Conservation (phyloP, 352 stramenopile species). For the Pythium plurisporium region DNA sequence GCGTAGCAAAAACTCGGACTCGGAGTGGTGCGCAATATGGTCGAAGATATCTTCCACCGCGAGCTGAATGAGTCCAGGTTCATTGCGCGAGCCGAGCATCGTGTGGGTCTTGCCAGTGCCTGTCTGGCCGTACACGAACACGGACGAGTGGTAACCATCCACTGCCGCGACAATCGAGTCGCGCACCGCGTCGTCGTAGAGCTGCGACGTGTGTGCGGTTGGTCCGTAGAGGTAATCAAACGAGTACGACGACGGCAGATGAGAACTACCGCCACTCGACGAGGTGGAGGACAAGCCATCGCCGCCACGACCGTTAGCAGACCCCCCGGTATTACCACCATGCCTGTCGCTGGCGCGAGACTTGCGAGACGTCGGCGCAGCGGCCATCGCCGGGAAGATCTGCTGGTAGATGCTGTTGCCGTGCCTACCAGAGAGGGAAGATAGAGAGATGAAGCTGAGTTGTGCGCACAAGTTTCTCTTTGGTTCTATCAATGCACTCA, state of each 20-base stretch:
- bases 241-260: slow-evolving; percentile 68
- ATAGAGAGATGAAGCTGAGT: too few species aligned
- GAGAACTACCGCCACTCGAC: slow-evolving; percentile 10
- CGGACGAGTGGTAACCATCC: slow-evolving; percentile 79
- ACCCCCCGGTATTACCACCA: slow-evolving; percentile 28
- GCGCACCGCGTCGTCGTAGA: slow-evolving; percentile 85
- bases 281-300: not conserved
- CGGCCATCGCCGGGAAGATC: slow-evolving; percentile 70
- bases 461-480: too few species aligned
- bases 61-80: slow-evolving; percentile 82
- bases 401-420: slow-evolving; percentile 88
- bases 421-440: too few species aligned
- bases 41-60: slow-evolving; percentile 87
- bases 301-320: not conserved
- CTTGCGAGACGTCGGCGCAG: slow-evolving; percentile 1
- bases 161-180: slow-evolving; percentile 67
- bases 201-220: slow-evolving; percentile 50
- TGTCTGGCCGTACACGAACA: slow-evolving; percentile 93
- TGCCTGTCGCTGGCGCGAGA: slow-evolving; percentile 9
- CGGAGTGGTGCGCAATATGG: slow-evolving; percentile 54
- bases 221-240: slow-evolving; percentile 88
- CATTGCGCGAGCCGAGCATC: slow-evolving; percentile 49
- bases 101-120: slow-evolving; percentile 84
- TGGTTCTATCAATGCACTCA: too few species aligned
- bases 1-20: slow-evolving; percentile 62